Evolutionary conservation across 2,329 filamentous ascomycete species (phyloP), one percentile per base, ranked within the genome.

Genomic region (Periconia sp.): DNA sequence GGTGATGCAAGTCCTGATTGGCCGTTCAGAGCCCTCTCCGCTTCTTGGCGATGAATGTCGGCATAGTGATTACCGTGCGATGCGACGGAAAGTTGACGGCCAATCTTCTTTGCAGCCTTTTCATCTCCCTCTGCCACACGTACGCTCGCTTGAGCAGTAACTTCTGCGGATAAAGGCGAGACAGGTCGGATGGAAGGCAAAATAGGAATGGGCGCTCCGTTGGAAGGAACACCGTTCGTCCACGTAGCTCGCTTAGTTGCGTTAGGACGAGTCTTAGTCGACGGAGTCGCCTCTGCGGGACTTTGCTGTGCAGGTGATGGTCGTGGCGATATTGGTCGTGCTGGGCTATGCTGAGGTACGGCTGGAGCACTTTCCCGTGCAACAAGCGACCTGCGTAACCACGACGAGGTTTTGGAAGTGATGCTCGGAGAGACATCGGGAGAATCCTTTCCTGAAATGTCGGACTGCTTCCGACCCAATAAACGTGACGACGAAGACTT

Each of bases 331-430:
- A 73, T 52, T 19, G 71, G 70, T 50, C 77, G 74, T 12, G 63
- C 53, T 18, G 66, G 59, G 34, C 50, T 59, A 53, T 74, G 73
- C 48, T 76, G 73, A 4, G 74, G 71, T 21, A 83, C 74, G n/a
- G 80, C 77, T 40, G 88, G 86, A 9, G 83, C 77, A 56, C 79
- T 85, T 32, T 87, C 85, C 46, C 88, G 83, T 43, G 88, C 87
- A 63, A 96, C 95, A 44, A 99, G 79, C 10, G 94, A 97, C 68
- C 95, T 91, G 55, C 94, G 84, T 73, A 99, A 96, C 94, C 94
- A 99, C 0, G 92, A 75, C 3, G 76, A 97, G 17, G 89, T 88
- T 74, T 96, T 96, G 4, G 88, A 83, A 2, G 86, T 81, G 13
- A 88, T 79, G 7, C 74, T 77, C 33, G 86, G 78, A 0, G 79